These are phyloP conservation scores for Ocimum tenuiflorum DNA, from an alignment of 257 asterid species.

Conservation along the genomic window DNA sequence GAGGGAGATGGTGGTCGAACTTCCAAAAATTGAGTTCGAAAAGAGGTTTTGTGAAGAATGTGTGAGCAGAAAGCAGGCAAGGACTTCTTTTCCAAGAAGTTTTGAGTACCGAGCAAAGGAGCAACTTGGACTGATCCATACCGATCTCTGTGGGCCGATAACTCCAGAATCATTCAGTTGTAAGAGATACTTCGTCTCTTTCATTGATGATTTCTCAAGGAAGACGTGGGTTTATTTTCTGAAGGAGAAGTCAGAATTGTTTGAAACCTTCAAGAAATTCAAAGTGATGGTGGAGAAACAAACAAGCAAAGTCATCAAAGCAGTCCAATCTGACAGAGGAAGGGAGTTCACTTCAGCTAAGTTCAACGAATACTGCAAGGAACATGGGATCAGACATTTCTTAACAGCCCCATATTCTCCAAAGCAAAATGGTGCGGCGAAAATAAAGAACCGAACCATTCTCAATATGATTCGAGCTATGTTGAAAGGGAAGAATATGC, in stretches of 20 bases:
- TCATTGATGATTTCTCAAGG: not conserved
- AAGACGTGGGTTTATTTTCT: not conserved
- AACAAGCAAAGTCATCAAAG: not conserved
- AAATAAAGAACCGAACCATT: not conserved
- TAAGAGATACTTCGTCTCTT: too few species aligned
- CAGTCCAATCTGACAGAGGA: not conserved
- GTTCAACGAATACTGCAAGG: not conserved
- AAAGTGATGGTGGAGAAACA: not conserved
- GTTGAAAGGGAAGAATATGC: constrained; percentile 1
- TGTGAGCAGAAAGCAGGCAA: too few species aligned
- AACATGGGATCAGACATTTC: not conserved
- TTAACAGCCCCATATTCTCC: not conserved
- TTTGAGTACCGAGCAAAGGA: too few species aligned
- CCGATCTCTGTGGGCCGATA: too few species aligned
- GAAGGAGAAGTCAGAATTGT: not conserved
- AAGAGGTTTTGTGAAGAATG: too few species aligned
- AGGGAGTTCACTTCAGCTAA: not conserved
- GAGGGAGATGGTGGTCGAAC: too few species aligned
- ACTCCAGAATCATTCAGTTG: too few species aligned
- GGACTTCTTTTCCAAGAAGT: too few species aligned
- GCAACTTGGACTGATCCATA: too few species aligned
- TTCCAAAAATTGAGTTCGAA: too few species aligned
- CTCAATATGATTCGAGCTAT: not conserved
- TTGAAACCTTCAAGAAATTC: too few species aligned
- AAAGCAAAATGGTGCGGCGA: not conserved